Conservation (phyloP, 2,329 filamentous ascomycete species). For the Atkinsonella texensis region DNA sequence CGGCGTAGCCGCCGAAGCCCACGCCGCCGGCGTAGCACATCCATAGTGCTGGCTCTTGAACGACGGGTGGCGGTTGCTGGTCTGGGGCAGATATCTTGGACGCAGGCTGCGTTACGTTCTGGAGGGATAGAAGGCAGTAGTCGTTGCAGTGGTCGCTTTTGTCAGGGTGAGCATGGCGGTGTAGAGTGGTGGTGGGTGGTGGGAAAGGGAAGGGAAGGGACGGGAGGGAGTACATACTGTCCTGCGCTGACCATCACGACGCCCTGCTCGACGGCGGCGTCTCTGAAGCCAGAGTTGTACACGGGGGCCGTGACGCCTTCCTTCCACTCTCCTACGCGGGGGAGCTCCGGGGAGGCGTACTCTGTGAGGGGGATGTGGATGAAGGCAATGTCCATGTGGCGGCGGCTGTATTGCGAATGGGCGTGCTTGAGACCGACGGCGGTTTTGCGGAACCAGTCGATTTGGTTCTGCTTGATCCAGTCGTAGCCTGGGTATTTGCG, state of each 20-base stretch:
- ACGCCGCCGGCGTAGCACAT: conserved; percentile 95
- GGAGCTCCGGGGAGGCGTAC: conserved; percentile 53
- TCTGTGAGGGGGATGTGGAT: conserved; percentile 95
- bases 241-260: conserved; percentile 82
- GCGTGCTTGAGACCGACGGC: conserved; percentile 61
- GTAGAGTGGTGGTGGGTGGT: neutral
- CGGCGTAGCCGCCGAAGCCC: conserved; percentile 90
- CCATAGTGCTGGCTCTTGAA: conserved; percentile 61
- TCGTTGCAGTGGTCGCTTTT: conserved; percentile 86
- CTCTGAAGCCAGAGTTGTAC: conserved; percentile 87
- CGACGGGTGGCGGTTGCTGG: conserved; percentile 5
- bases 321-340: conserved; percentile 55
- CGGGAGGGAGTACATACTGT: conserved; percentile 49
- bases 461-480: conserved; percentile 91
- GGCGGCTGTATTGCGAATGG: conserved; percentile 76
- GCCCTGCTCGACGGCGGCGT: conserved; percentile 76
- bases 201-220: neutral
- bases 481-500: conserved; percentile 85
- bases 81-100: neutral
- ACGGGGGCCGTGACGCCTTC: conserved; percentile 78
- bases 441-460: conserved; percentile 83
- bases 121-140: conserved; percentile 65
- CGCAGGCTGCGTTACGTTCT: conserved; percentile 16
- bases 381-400: conserved; percentile 92
- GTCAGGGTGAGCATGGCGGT: no score